phyloP scores from a whole-genome alignment of 768 basidiomycete genomes.

The Scleroderma citrinum region DNA sequence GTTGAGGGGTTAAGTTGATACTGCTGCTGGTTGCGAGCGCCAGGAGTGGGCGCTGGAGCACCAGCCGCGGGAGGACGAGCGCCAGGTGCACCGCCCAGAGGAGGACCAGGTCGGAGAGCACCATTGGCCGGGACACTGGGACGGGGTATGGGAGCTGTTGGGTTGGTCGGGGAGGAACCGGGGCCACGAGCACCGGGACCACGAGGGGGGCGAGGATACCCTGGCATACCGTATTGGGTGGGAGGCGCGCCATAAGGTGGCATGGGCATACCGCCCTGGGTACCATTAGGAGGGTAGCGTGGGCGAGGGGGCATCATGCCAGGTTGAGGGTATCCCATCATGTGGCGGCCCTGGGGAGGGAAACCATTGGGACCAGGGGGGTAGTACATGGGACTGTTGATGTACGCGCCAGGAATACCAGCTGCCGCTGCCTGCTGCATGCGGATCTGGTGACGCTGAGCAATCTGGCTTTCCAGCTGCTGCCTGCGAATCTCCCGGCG shows the following conservation, averaged over 20 bases:
- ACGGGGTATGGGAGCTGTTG: conserved; percentile 59
- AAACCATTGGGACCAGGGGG: conserved; percentile 71
- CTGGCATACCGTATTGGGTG: conserved; percentile 70
- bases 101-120: conserved; percentile 41
- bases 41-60: conserved; percentile 35
- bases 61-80: conserved; percentile 38
- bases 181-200: conserved; percentile 62
- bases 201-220: conserved; percentile 57
- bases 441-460: conserved; percentile 91
- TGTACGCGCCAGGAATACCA: conserved; percentile 56
- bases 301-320: conserved; percentile 86
- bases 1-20: conserved; percentile 32
- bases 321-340: conserved; percentile 78
- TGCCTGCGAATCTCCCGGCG: conserved; percentile 97
- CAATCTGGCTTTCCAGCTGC: conserved; percentile 97
- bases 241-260: conserved; percentile 70
- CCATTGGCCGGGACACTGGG: conserved; percentile 55
- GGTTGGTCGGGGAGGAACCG: conserved; percentile 62
- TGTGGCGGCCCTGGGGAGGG: conserved; percentile 57
- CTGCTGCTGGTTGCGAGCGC: conserved; percentile 28
- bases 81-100: conserved; percentile 36
- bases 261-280: conserved; percentile 71
- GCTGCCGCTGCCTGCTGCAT: conserved; percentile 94
- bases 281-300: conserved; percentile 68
- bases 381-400: conserved; percentile 57